These are phyloP conservation scores for Boeremia lycopersici DNA, from an alignment of 2,329 filamentous ascomycete species.

Conservation along the genomic window DNA sequence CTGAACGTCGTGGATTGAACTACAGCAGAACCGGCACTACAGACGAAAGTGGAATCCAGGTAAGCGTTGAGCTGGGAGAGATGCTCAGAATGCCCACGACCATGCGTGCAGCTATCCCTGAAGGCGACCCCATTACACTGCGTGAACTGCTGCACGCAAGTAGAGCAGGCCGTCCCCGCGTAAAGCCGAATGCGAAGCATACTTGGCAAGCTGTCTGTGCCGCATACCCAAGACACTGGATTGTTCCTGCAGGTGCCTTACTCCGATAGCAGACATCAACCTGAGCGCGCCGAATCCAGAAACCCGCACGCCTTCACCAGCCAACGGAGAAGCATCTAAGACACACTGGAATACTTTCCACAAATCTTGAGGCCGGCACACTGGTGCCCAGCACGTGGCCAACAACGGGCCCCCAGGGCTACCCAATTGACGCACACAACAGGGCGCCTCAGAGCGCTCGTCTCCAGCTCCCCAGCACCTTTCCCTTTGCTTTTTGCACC, in stretches of 20 bases:
- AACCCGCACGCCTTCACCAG: neutral
- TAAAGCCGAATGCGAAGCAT: constrained; percentile 4
- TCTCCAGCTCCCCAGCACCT: neutral
- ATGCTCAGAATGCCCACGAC: neutral
- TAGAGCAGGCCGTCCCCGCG: neutral
- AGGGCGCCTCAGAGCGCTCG: neutral
- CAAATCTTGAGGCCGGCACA: neutral
- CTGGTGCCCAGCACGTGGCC: constrained; percentile 1
- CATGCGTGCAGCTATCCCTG: neutral
- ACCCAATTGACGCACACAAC: neutral
- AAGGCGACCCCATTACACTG: neutral
- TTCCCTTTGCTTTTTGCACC: constrained; percentile 1
- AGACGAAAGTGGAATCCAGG: no score
- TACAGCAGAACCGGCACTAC: no score
- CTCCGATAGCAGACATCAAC: neutral
- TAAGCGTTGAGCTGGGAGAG: no score
- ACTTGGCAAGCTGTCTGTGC: constrained; percentile 1
- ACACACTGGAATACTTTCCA: neutral
- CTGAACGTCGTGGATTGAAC: no score
- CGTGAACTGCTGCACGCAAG: neutral
- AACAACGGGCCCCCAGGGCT: neutral
- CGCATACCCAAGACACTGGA: neutral
- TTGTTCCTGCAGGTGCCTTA: constrained; percentile 4
- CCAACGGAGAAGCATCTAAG: neutral
- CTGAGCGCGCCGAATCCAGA: neutral